A percentile compares a stretch with the other conserved stretches of the same genome.
Evolutionary conservation across 2,329 filamentous ascomycete genomes (phyloP).

Genomic region (Aureobasidium sp.): DNA sequence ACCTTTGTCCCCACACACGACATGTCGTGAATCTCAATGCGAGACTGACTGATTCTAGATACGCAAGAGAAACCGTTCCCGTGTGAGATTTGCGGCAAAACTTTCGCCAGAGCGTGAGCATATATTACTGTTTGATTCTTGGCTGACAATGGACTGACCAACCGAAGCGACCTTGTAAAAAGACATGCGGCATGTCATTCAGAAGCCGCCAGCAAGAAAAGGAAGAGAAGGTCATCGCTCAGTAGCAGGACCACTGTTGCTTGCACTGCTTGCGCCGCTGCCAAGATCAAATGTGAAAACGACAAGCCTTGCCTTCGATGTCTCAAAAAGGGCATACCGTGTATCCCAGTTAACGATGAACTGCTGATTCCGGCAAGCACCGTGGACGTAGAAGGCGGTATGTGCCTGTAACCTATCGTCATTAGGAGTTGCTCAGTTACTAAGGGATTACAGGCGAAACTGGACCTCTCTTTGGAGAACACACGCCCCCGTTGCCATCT

Average conservation of each 20-base stretch:
- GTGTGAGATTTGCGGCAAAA: neutral
- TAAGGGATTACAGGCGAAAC: too few relatives aligned
- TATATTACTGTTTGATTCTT: too few relatives aligned
- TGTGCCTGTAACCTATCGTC: too few relatives aligned
- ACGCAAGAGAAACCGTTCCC: neutral
- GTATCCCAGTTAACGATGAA: neutral
- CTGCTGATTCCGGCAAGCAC: too few relatives aligned
- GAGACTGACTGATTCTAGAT: neutral
- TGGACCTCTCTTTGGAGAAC: too few relatives aligned
- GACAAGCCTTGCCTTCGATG: constrained; percentile 2
- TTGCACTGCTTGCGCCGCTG: neutral
- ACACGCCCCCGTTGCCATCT: too few relatives aligned
- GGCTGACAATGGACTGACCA: too few relatives aligned
- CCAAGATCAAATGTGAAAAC: neutral
- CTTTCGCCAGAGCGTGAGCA: neutral
- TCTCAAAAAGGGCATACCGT: neutral
- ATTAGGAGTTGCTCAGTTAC: too few relatives aligned
- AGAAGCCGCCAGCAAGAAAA: neutral
- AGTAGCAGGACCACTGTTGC: neutral
- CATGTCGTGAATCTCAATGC: too few relatives aligned
- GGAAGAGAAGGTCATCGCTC: neutral
- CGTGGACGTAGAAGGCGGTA: too few relatives aligned
- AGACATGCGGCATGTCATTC: neutral
- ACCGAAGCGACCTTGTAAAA: too few relatives aligned
- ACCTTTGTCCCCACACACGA: too few relatives aligned